phyloP scores from a whole-genome alignment of 345 rosid species.

The Capsella bursapastoris region DNA sequence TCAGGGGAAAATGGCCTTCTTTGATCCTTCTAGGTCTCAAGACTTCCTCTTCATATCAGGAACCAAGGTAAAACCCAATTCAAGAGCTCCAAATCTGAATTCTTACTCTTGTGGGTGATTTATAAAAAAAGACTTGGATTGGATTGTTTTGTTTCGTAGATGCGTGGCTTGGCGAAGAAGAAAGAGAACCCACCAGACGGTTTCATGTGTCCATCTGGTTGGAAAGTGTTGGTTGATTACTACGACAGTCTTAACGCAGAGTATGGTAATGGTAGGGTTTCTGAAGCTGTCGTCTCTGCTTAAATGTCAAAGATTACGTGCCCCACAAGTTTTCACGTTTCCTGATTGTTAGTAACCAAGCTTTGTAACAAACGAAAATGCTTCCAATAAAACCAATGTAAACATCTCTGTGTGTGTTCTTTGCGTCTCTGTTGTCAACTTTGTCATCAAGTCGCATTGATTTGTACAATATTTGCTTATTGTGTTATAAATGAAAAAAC shows the following conservation, averaged over 20 bases:
- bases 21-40: conserved; percentile 80
- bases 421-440: not conserved
- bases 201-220: conserved; percentile 97
- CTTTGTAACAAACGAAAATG: not conserved
- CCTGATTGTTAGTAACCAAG: not conserved
- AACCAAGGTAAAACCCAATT: conserved; percentile 67
- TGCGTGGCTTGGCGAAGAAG: conserved; percentile 90
- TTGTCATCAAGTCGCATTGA: conserved; percentile 3
- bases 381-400: conserved; percentile 36
- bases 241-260: conserved; percentile 63
- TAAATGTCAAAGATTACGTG: conserved; percentile 30
- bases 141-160: conserved; percentile 48
- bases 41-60: conserved; percentile 95
- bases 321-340: conserved; percentile 1
- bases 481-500: not conserved
- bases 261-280: conserved; percentile 55
- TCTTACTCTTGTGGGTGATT: not conserved
- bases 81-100: not conserved
- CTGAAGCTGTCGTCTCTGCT: conserved; percentile 64
- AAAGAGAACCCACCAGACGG: conserved; percentile 95
- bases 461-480: conserved; percentile 34
- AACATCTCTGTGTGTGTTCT: conserved; percentile 5
- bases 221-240: conserved; percentile 90
- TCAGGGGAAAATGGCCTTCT: conserved; percentile 94
- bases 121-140: not conserved